Conservation (phyloP, 2,329 filamentous ascomycete species). For the Penicillium sp. region DNA sequence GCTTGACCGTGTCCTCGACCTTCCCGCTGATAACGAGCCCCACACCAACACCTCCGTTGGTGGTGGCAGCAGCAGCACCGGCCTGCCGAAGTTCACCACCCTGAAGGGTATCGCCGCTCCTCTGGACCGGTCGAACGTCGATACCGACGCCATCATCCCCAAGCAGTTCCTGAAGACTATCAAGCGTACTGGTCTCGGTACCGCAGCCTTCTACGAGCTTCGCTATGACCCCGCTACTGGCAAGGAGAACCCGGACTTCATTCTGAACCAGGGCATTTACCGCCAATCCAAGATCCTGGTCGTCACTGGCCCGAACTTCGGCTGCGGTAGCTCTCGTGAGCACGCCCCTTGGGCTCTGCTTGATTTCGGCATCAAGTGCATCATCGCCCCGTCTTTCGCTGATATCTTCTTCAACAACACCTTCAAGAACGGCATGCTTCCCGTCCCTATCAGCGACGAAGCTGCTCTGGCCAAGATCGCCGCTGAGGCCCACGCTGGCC, state of each 20-base stretch:
- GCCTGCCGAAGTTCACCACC: conserved; percentile 78
- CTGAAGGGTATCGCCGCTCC: conserved; percentile 86
- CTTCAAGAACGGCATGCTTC: conserved; percentile 99
- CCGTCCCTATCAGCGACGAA: conserved; percentile 70
- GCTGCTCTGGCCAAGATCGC: conserved; percentile 67
- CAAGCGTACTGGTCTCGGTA: conserved; percentile 90
- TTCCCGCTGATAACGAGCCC: conserved; percentile 61
- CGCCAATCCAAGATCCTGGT: conserved; percentile 83
- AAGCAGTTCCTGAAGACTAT: conserved; percentile 99
- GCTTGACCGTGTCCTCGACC: conserved; percentile 61
- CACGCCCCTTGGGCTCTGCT: conserved; percentile 96
- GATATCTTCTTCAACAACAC: conserved; percentile 99
- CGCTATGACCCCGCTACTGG: conserved; percentile 71
- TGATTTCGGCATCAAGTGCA: conserved; percentile 91
- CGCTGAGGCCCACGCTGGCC: conserved; percentile 72
- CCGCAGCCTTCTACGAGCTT: conserved; percentile 80
- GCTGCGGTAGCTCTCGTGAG: conserved; percentile 87
- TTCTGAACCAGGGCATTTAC: conserved; percentile 89
- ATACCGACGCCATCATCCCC: conserved; percentile 98
- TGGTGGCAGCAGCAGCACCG: conserved; percentile 49
- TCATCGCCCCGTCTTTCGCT: conserved; percentile 83
- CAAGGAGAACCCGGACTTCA: conserved; percentile 72
- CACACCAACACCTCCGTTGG: conserved; percentile 60
- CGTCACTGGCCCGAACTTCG: conserved; percentile 89
- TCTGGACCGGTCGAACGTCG: conserved; percentile 83